A percentile compares a stretch with the other conserved stretches of the same genome.
Conservation (phyloP, 768 basidiomycete genomes). For the Podaxis carcinomalis region DNA sequence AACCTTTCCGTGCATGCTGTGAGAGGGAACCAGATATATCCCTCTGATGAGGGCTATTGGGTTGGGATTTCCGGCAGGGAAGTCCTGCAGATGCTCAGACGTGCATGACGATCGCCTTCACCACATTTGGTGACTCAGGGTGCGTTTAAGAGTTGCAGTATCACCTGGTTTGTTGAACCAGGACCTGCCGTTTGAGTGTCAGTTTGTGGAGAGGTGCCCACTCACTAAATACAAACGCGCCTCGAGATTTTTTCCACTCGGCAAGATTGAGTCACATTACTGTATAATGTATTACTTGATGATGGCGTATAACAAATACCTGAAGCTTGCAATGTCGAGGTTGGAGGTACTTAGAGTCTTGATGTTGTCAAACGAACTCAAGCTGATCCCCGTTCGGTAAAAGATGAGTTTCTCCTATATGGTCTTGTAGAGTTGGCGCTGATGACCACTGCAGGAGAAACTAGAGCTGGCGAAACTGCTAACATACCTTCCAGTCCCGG, state of each 20-base stretch:
- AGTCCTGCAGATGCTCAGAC: conserved; percentile 96
- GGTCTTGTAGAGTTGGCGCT: too few relatives aligned
- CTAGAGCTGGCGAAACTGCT: too few relatives aligned
- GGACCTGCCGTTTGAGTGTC: conserved; percentile 95
- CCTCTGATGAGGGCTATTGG: conserved; percentile 98
- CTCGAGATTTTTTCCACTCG: conserved; percentile 40
- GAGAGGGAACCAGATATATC: conserved; percentile 99
- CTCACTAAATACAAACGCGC: too few relatives aligned
- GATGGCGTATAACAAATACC: too few relatives aligned
- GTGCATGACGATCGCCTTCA: conserved; percentile 94
- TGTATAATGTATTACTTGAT: too few relatives aligned
- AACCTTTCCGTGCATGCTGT: conserved; percentile 97
- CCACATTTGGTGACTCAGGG: conserved; percentile 88
- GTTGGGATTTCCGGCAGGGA: conserved; percentile 92
- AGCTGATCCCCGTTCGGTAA: conserved; percentile 34
- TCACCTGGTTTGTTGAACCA: conserved; percentile 92
- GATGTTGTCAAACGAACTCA: conserved; percentile 93
- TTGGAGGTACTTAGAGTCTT: conserved; percentile 95
- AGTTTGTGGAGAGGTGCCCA: conserved; percentile 54
- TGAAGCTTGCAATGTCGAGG: conserved; percentile 70
- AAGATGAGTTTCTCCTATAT: too few relatives aligned
- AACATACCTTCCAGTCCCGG: too few relatives aligned
- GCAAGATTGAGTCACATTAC: too few relatives aligned
- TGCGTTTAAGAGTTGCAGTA: conserved; percentile 93
- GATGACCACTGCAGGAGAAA: too few relatives aligned